Percentiles rank a stretch among this genome's conserved stretches.
phyloP scores from a whole-genome alignment of 1,284 basidiomycete species.

The Cutaneotrichosporon sp. region DNA sequence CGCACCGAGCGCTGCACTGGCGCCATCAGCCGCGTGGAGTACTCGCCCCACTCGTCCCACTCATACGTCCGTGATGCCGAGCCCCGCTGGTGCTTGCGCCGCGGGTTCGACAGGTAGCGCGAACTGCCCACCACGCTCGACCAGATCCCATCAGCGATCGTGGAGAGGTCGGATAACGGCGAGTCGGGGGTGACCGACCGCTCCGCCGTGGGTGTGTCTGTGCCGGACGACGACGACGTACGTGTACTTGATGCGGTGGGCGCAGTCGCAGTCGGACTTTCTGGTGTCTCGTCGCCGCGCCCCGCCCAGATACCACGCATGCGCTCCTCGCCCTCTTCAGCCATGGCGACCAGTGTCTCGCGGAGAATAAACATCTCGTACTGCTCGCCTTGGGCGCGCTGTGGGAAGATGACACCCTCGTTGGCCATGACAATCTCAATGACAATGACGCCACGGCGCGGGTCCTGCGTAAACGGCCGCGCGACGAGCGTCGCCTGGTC shows the following conservation, averaged over 20 bases:
- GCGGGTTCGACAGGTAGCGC: neutral
- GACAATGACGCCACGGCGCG: conserved; percentile 38
- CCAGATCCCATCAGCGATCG: neutral
- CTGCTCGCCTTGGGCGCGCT: neutral
- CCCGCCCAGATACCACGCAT: conserved; percentile 38
- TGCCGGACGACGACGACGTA: neutral
- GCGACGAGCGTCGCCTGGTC: conserved; percentile 19
- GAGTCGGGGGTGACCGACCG: neutral
- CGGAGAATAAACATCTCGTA: conserved; percentile 52
- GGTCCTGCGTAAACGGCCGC: conserved; percentile 44
- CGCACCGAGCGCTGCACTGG: conserved; percentile 22
- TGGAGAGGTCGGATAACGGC: neutral
- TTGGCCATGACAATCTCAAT: conserved; percentile 31
- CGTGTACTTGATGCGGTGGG: neutral
- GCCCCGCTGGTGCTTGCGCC: neutral
- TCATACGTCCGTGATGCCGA: conserved; percentile 2
- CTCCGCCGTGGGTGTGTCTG: neutral
- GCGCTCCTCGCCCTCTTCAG: conserved; percentile 36
- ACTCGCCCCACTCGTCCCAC: conserved; percentile 43
- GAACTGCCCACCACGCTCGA: neutral
- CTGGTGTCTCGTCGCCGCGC: conserved; percentile 22
- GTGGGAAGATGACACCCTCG: neutral
- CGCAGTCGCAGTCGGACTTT: neutral
- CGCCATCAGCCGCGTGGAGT: conserved; percentile 30
- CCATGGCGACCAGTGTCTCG: conserved; percentile 50